A percentile compares a stretch with the other conserved stretches of the same genome.
Evolutionary conservation across 192 early-diverging fungal genomes (phyloP).

Genomic region (Coemansia sp.): DNA sequence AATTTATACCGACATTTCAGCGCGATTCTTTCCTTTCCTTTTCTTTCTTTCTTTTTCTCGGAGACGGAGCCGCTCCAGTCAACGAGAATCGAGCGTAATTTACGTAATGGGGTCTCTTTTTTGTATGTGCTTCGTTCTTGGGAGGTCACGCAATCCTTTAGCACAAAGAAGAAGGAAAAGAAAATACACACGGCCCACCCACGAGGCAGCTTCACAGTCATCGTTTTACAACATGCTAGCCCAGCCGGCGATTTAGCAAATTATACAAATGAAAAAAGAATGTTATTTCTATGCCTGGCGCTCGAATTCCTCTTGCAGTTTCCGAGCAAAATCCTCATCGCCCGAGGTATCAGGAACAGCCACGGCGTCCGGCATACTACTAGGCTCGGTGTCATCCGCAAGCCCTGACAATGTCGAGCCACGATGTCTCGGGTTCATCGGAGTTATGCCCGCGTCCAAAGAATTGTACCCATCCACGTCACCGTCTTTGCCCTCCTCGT

Average conservation of each 20-base stretch:
- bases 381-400: not conserved
- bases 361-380: not conserved
- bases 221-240: too few species aligned
- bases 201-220: too few species aligned
- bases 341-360: conserved; percentile 40
- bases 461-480: conserved; percentile 6
- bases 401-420: too few species aligned
- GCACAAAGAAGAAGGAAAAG: too few species aligned
- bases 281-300: conserved; percentile 12
- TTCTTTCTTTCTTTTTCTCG: not conserved
- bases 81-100: not conserved
- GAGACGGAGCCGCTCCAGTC: not conserved
- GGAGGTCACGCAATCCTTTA: too few species aligned
- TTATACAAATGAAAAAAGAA: too few species aligned
- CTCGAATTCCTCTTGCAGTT: conserved; percentile 48
- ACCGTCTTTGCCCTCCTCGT: conserved; percentile 7
- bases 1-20: not conserved
- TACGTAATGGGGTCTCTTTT: not conserved
- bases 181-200: too few species aligned
- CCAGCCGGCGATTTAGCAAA: too few species aligned
- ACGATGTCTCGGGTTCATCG: not conserved
- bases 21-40: too few species aligned
- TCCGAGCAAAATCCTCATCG: conserved; percentile 49
- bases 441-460: not conserved
- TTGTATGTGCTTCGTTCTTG: too few species aligned